A percentile compares a stretch with the other conserved stretches of the same genome.
These are phyloP conservation scores for Pichia occidentalis DNA, from an alignment of 805 yeast species.

Conservation along the genomic window DNA sequence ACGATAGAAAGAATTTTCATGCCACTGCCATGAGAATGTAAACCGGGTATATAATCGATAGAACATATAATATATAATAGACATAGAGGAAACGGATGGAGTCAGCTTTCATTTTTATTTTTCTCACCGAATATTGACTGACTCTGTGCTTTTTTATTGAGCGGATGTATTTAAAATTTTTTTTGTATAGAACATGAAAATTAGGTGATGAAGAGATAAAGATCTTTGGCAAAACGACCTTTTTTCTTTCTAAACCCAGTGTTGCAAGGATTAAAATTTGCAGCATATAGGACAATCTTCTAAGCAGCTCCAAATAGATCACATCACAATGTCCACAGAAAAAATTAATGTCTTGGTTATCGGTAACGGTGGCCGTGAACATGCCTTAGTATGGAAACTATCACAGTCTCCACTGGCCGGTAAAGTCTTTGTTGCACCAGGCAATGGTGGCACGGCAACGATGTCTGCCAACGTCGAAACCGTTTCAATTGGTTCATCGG, in stretches of 20 bases:
- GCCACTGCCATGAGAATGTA: conserved; percentile 1
- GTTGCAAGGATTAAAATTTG: too few species aligned
- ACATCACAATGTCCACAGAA: conserved; percentile 13
- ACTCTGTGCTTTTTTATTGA: too few species aligned
- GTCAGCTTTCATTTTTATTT: too few species aligned
- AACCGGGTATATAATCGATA: too few species aligned
- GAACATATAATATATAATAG: too few species aligned
- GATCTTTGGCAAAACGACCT: not conserved
- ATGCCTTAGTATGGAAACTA: conserved; percentile 90
- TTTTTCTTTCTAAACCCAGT: not conserved
- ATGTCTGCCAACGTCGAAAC: conserved; percentile 53
- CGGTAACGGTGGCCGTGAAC: conserved; percentile 99
- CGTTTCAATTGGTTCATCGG: conserved; percentile 59
- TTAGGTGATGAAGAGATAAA: too few species aligned
- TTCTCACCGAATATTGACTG: too few species aligned
- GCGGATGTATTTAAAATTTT: too few species aligned
- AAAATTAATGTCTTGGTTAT: conserved; percentile 63
- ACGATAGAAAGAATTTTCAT: not conserved
- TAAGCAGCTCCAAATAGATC: not conserved
- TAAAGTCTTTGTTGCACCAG: conserved; percentile 87
- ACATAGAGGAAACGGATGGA: too few species aligned
- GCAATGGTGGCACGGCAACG: conserved; percentile 86
- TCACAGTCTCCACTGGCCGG: conserved; percentile 68
- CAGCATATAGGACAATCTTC: not conserved
- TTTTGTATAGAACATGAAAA: too few species aligned